These are phyloP conservation scores for Fusarium lyarnte DNA, from an alignment of 2,329 filamentous ascomycete species.

Conservation along the genomic window DNA sequence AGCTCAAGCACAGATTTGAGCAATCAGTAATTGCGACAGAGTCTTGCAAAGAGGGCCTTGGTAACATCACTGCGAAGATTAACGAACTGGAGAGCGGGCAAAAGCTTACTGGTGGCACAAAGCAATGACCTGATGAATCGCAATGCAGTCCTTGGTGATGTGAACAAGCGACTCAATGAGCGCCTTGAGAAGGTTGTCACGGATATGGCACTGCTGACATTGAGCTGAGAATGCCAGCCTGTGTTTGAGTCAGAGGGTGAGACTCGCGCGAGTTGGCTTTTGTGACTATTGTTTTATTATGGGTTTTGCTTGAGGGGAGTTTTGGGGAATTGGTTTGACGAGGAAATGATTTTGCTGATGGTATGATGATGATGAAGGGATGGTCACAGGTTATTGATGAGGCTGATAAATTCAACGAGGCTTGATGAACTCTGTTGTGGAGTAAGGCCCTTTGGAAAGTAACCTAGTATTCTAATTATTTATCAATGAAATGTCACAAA, in stretches of 20 bases:
- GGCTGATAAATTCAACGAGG: rapidly evolving
- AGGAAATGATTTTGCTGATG: rapidly evolving
- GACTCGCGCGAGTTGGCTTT: neutral
- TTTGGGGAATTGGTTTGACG: rapidly evolving
- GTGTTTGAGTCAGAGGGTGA: neutral
- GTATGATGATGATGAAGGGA: rapidly evolving
- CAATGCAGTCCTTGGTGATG: neutral
- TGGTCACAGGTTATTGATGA: rapidly evolving
- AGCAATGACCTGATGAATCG: rapidly evolving
- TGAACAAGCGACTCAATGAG: neutral
- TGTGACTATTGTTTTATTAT: rapidly evolving
- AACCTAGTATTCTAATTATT: too few relatives aligned
- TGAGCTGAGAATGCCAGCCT: neutral
- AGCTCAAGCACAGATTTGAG: neutral
- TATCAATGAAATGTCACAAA: rapidly evolving
- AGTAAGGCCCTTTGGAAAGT: rapidly evolving
- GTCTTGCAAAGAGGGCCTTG: neutral
- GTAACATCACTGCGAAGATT: rapidly evolving
- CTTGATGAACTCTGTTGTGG: rapidly evolving
- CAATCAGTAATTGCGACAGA: neutral
- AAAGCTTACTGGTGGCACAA: neutral
- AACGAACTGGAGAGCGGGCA: neutral
- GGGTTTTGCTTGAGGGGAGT: rapidly evolving
- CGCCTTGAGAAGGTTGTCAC: neutral
- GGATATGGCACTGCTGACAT: rapidly evolving